phyloP scores from a whole-genome alignment of 805 yeast genomes.

The Lipomyces anomalus region DNA sequence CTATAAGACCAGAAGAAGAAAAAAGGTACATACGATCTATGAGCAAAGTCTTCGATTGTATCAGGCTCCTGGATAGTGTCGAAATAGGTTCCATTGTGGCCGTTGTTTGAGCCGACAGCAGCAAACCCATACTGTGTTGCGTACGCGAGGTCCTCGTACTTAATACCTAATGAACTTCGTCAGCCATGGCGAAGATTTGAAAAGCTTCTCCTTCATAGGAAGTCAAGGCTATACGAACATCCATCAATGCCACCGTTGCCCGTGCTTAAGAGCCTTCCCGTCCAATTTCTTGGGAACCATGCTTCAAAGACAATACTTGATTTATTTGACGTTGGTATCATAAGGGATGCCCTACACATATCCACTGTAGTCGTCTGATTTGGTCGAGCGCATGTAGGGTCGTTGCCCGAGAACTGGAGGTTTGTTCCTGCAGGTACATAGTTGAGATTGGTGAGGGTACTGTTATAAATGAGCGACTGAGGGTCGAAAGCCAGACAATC shows the following conservation, averaged over 20 bases:
- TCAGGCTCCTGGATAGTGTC: conserved; percentile 1
- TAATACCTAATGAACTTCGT: not conserved
- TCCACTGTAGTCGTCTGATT: conserved; percentile 4
- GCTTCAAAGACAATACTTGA: conserved; percentile 5
- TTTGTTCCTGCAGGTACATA: conserved; percentile 4
- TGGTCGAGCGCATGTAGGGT: conserved; percentile 1
- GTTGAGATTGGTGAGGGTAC: conserved; percentile 1
- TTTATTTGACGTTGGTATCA: conserved; percentile 4
- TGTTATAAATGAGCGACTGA: conserved; percentile 1
- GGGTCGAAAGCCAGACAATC: conserved; percentile 3
- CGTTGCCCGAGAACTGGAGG: conserved; percentile 2
- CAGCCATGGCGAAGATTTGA: not conserved
- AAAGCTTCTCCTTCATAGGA: too few relatives aligned
- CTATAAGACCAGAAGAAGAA: too few relatives aligned
- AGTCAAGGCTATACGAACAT: not conserved
- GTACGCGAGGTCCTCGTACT: conserved; percentile 6
- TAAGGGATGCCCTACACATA: conserved; percentile 2
- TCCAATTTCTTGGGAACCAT: conserved; percentile 2
- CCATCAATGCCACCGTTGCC: conserved; percentile 7
- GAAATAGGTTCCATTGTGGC: conserved; percentile 4
- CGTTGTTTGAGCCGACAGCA: conserved; percentile 4
- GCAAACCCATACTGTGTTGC: conserved; percentile 4
- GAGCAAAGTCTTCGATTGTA: not conserved
- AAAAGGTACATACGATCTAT: not conserved
- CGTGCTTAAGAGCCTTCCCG: conserved; percentile 2